Evolutionary conservation across 129 eudicot genomes (phyloP).

Genomic region (Saussurea involucrata): DNA sequence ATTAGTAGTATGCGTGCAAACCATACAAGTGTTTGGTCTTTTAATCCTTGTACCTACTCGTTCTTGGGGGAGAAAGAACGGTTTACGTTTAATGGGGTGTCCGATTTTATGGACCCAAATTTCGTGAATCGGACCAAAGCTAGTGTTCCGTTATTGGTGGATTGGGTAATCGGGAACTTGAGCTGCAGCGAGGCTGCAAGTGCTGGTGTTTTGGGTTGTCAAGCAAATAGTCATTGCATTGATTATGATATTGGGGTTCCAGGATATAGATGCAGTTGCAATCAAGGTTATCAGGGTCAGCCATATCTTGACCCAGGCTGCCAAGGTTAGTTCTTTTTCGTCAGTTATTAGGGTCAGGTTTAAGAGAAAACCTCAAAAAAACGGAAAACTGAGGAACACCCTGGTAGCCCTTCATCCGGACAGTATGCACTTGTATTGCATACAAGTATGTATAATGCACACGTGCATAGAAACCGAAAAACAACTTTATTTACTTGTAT

Average conservation of each 20-base stretch:
- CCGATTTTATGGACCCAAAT: slow-evolving; percentile 39
- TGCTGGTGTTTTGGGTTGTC: slow-evolving; percentile 31
- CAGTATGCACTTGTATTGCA: too few species aligned
- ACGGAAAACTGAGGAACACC: too few species aligned
- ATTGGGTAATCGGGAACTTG: slow-evolving; percentile 60
- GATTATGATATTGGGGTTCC: slow-evolving; percentile 30
- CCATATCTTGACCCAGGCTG: slow-evolving; percentile 56
- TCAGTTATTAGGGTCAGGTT: too few species aligned
- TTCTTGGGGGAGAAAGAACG: slow-evolving; percentile 45
- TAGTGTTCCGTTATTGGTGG: slow-evolving; percentile 55
- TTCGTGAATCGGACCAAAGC: slow-evolving; percentile 27
- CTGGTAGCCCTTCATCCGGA: too few species aligned
- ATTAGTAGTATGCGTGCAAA: slow-evolving; percentile 5
- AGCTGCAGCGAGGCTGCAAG: slow-evolving; percentile 35
- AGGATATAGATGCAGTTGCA: slow-evolving; percentile 49
- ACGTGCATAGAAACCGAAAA: too few species aligned
- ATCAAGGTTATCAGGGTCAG: slow-evolving; percentile 44
- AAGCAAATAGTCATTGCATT: slow-evolving; percentile 30
- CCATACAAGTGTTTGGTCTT: slow-evolving; percentile 33
- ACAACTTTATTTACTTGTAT: too few species aligned
- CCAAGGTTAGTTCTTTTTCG: too few species aligned
- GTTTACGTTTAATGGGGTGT: slow-evolving; percentile 43
- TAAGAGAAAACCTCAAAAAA: too few species aligned
- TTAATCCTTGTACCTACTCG: slow-evolving; percentile 56
- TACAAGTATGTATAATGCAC: too few species aligned